Evolutionary conservation across 2,329 filamentous ascomycete genomes (phyloP).

Genomic region (Clarireedia sp.): DNA sequence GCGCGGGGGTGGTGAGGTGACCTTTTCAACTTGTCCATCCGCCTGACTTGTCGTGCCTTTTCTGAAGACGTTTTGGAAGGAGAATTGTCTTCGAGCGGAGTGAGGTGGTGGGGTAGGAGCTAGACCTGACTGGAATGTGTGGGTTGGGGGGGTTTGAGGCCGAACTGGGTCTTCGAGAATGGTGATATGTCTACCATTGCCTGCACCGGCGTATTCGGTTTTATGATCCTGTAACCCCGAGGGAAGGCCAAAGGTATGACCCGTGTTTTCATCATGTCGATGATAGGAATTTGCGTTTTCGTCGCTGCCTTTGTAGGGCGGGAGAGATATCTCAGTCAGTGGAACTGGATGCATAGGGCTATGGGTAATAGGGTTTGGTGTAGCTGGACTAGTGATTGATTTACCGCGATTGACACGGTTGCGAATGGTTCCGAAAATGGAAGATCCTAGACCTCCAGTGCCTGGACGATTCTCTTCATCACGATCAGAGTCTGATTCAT

Average conservation of each 20-base stretch:
- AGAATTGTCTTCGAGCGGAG: conserved; percentile 70
- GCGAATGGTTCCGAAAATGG: conserved; percentile 50
- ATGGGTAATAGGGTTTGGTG: conserved; percentile 32
- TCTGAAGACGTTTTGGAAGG: conserved; percentile 76
- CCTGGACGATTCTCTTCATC: conserved; percentile 41
- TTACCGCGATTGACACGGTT: conserved; percentile 31
- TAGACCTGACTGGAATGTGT: conserved; percentile 23
- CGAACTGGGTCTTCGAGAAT: conserved; percentile 31
- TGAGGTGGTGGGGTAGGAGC: conserved; percentile 53
- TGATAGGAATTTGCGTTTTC: conserved; percentile 37
- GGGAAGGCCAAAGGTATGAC: conserved; percentile 44
- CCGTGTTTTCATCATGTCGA: conserved; percentile 21
- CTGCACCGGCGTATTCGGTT: conserved; percentile 43
- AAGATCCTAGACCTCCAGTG: conserved; percentile 43
- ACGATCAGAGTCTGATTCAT: conserved; percentile 52
- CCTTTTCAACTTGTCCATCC: conserved; percentile 19
- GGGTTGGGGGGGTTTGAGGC: conserved; percentile 13
- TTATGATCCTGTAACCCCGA: conserved; percentile 30
- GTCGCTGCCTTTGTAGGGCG: conserved; percentile 36
- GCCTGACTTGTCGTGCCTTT: conserved; percentile 14
- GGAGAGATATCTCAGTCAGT: conserved; percentile 51
- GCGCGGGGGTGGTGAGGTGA: conserved; percentile 31
- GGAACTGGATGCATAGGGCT: conserved; percentile 55
- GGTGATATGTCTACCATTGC: conserved; percentile 41
- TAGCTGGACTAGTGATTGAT: conserved; percentile 12